Evolutionary conservation across 305 asterid species (phyloP).

Genomic region (Salvia sclarea): DNA sequence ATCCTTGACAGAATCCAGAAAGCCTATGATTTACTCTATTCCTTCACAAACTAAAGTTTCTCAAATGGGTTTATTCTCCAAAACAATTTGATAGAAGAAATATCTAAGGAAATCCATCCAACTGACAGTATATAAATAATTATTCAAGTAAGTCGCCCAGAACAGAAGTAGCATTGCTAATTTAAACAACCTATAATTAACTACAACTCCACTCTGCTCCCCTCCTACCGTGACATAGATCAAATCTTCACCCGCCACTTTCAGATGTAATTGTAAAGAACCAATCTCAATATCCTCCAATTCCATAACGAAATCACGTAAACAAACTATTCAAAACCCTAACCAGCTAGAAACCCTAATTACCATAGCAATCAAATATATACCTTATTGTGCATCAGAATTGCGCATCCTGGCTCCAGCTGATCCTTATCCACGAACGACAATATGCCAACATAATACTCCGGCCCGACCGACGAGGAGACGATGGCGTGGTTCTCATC

Average conservation of each 20-base stretch:
- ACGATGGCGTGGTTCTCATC: slow-evolving; percentile 97
- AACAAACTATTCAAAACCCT: slow-evolving; percentile 21
- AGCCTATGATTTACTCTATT: background rate
- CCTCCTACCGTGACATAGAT: background rate
- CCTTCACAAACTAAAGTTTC: slow-evolving; percentile 11
- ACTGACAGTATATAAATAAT: background rate
- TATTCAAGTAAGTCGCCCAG: background rate
- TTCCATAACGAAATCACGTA: background rate
- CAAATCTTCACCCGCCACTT: background rate
- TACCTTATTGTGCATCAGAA: slow-evolving; percentile 97
- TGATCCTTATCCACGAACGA: slow-evolving; percentile 93
- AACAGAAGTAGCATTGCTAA: background rate
- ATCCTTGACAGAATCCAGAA: background rate
- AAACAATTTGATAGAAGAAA: slow-evolving; percentile 4
- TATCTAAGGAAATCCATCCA: background rate
- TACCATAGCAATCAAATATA: background rate
- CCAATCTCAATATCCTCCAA: background rate
- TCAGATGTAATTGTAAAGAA: background rate
- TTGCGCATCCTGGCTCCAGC: slow-evolving; percentile 93
- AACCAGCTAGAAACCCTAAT: slow-evolving; percentile 30
- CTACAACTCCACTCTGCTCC: background rate
- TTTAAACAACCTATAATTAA: background rate
- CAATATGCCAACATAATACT: slow-evolving; percentile 87
- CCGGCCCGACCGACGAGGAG: slow-evolving; percentile 88
- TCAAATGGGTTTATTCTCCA: slow-evolving; percentile 12